Base-by-base conservation (phyloP, 2,329 filamentous ascomycete genomes). In the Colletotrichum gloeosporioides region DNA sequence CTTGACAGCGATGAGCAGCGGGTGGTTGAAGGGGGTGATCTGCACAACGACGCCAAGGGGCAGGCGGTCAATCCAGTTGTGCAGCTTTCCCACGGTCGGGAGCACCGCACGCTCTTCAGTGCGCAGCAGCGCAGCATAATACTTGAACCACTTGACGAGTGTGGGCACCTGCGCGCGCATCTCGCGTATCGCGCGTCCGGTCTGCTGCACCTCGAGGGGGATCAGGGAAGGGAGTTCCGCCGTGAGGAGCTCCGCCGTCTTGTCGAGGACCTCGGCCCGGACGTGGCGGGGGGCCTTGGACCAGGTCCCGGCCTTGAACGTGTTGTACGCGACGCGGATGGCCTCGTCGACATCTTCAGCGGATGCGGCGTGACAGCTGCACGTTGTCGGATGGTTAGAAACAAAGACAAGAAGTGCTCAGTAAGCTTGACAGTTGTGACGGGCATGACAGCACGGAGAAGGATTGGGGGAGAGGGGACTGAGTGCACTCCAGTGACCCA, bases 101-200 rank as follows among this genome's bases (percentile, higher is more conserved):
- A 94, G 87, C 0, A 95, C 90, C 3, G 91, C 84, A 4, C 92
- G 89, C 83, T 94, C 92, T 80, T 94, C 92, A 1, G 91, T 92
- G n/a, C 93, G 90, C 36, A 94, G 88, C 2, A 94, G 81, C 0
- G 92, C 88, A 3, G 93, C 92, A 80, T 93, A 95, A 85, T 95
- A 95, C 76, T 90, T 91, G 84, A 95, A 92, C 93, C 93, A 95
- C 59, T 91, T 90, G 1, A 92, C 89, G 1, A 95, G 86, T 1
- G 90, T 91, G 0, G 91, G 90, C 7, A 93, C 90, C 81, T 95
- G 93, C 2, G 93, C 92, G 65, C 89, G 88, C 92, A 95, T 94
- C 82, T 95, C 93, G 31, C 93, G 91, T 32, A 93, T 86, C 0
- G 91, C 91, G 1, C 93, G 91, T 4, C 93, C 93, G 0, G 93